Base-by-base conservation (phyloP, 495 filamentous ascomycete species). In the Evernia prunastri region DNA sequence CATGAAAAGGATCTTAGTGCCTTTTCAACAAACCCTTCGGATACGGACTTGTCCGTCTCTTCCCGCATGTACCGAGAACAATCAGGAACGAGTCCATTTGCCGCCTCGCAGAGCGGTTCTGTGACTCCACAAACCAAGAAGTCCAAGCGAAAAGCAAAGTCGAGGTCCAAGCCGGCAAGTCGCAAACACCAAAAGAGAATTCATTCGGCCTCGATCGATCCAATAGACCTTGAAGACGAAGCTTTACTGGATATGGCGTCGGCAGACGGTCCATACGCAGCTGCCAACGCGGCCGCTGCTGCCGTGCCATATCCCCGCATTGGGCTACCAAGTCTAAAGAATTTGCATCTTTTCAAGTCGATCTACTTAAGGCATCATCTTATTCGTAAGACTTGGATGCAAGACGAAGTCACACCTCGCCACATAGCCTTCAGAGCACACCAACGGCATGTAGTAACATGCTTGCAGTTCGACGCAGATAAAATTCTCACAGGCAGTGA, bases 401-500 rank as follows among this genome's bases (percentile, higher is more conserved):
- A 83, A 53, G 84, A 88, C 3, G 86, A 89, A 59, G 84, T 91
- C 31, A 89, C 90, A 68, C 94, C 95, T n/a, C 85, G 87, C 63
- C 94, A 99, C 70, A 88, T 97, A 37, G 95, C 95, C 17, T 97
- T 99, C 76, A 86, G 91, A 5, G 94, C 95, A 8, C 94, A 99
- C 70, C 90, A 93, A 61, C 85, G 92, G 7, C 92, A 97, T 76
- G 94, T 99, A 56, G 95, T 99, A 25, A 99, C 94, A 11, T 99
- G 94, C 69, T 81, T 99, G 59, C 92, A 97, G 69, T 97, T 99
- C 68, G 94, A 99, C 69, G 88, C 89, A 36, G 94, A 97, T 77
- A 97, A 97, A 75, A 96, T 99, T 62, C 79, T 99, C 63, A 99
- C 95, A 15, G 94, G 94, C 36, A 97, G 92, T 68, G 94, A 99